These are phyloP conservation scores for Ophiostoma quercus DNA, from an alignment of 2,329 filamentous ascomycete genomes.

Conservation along the genomic window DNA sequence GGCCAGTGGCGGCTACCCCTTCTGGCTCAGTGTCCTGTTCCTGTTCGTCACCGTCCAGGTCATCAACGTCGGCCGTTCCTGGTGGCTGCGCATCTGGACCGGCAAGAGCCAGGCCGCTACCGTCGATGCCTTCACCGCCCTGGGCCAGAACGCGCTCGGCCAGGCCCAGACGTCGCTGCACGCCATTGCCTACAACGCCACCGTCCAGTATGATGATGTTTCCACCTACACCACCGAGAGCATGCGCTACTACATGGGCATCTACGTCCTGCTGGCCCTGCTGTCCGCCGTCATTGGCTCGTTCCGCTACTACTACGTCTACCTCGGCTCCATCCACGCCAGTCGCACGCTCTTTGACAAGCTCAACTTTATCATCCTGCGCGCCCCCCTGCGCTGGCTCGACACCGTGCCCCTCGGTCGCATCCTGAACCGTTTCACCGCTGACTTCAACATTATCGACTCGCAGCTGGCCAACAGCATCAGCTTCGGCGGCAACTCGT, in stretches of 20 bases:
- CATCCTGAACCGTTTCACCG: slow-evolving; percentile 71
- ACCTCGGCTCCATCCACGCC: slow-evolving; percentile 60
- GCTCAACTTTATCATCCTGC: slow-evolving; percentile 61
- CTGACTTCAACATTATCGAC: slow-evolving; percentile 71
- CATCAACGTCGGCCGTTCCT: slow-evolving; percentile 53
- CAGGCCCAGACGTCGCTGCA: slow-evolving; percentile 37
- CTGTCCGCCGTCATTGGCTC: slow-evolving; percentile 55
- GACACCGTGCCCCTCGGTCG: slow-evolving; percentile 74
- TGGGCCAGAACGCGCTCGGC: slow-evolving; percentile 18
- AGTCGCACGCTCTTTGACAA: slow-evolving; percentile 63
- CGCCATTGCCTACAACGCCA: slow-evolving; percentile 19
- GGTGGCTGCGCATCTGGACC: slow-evolving; percentile 63
- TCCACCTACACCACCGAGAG: slow-evolving; percentile 31
- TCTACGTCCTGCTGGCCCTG: slow-evolving; percentile 61
- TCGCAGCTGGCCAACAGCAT: slow-evolving; percentile 60
- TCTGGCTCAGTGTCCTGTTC: slow-evolving; percentile 52
- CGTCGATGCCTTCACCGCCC: slow-evolving; percentile 19
- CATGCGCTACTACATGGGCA: slow-evolving; percentile 58
- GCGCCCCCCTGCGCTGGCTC: slow-evolving; percentile 71
- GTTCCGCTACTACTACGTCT: slow-evolving; percentile 58
- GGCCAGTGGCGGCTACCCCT: slow-evolving; percentile 57
- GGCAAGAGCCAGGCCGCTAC: slow-evolving; percentile 31
- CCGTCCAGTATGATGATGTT: slow-evolving; percentile 13
- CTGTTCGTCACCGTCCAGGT: slow-evolving; percentile 53
- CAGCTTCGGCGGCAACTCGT: slow-evolving; percentile 54